These are phyloP conservation scores for Tuber umbilicatum DNA, from an alignment of 495 filamentous ascomycete species.

Conservation along the genomic window DNA sequence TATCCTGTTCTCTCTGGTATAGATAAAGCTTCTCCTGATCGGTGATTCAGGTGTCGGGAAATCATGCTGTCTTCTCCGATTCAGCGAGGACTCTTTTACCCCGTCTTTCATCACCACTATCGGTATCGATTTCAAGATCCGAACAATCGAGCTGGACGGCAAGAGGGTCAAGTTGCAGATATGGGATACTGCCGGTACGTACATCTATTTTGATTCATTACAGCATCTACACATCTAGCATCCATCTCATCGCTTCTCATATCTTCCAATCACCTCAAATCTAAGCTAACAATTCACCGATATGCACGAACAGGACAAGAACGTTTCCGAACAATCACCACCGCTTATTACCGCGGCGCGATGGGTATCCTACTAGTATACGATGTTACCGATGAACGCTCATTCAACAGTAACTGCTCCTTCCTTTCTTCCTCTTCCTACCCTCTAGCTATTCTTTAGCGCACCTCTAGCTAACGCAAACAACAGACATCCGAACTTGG, in stretches of 20 bases:
- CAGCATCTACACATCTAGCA: background rate
- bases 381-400: constrained; percentile 95
- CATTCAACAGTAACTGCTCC: constrained; percentile 80
- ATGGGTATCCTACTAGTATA: constrained; percentile 99
- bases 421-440: constrained; percentile 15
- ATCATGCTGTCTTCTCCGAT: constrained; percentile 95
- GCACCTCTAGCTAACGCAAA: background rate
- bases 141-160: constrained; percentile 95
- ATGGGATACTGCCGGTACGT: constrained; percentile 81
- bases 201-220: background rate
- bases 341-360: constrained; percentile 94
- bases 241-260: constrained; percentile 3
- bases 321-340: constrained; percentile 96
- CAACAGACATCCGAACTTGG: constrained; percentile 92
- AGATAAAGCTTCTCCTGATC: constrained; percentile 99
- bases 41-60: constrained; percentile 98
- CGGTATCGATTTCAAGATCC: constrained; percentile 99
- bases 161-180: constrained; percentile 99
- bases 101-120: constrained; percentile 99
- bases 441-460: background rate
- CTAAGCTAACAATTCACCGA: background rate
- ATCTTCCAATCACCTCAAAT: constrained; percentile 4
- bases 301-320: constrained; percentile 58
- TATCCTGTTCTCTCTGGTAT: constrained; percentile 19
- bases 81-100: constrained; percentile 98